Percentiles rank a stretch among this genome's conserved stretches.
Evolutionary conservation across 1,139 yeast species (phyloP).

Genomic region (Suhomyces ambrosiae): DNA sequence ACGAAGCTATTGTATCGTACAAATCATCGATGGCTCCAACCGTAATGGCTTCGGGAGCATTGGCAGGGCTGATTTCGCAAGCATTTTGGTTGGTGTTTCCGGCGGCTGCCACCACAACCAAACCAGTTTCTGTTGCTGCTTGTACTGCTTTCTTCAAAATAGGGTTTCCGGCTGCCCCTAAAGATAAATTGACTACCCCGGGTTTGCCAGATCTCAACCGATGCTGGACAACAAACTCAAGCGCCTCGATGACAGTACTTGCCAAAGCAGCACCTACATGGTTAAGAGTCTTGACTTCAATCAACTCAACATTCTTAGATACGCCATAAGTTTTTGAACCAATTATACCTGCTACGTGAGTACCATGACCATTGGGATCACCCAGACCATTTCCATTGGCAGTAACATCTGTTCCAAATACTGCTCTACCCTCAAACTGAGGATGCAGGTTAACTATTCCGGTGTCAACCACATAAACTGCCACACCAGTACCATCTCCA

Average conservation of each 20-base stretch:
- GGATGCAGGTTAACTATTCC: conserved; percentile 63
- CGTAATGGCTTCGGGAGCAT: conserved; percentile 68
- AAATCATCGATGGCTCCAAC: conserved; percentile 86
- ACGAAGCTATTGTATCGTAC: conserved; percentile 66
- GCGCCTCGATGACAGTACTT: conserved; percentile 67
- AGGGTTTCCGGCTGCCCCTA: conserved; percentile 69
- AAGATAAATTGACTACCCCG: conserved; percentile 78
- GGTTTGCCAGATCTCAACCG: conserved; percentile 40
- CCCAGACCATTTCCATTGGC: conserved; percentile 53
- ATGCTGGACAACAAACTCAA: conserved; percentile 72
- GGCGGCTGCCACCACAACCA: conserved; percentile 85
- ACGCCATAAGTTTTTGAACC: conserved; percentile 81
- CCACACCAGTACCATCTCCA: conserved; percentile 54
- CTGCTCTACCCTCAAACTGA: conserved; percentile 67
- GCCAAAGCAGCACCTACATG: conserved; percentile 66
- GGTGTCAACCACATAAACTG: conserved; percentile 81
- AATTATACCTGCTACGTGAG: conserved; percentile 90
- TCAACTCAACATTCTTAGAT: conserved; percentile 63
- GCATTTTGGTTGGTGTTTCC: conserved; percentile 82
- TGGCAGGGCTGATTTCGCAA: conserved; percentile 79
- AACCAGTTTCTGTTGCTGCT: conserved; percentile 69
- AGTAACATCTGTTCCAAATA: conserved; percentile 60
- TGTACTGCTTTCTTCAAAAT: conserved; percentile 72
- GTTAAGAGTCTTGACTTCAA: conserved; percentile 74
- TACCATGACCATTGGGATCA: conserved; percentile 74